phyloP scores from a whole-genome alignment of 1,284 basidiomycete species.

The Puccinia horiana region DNA sequence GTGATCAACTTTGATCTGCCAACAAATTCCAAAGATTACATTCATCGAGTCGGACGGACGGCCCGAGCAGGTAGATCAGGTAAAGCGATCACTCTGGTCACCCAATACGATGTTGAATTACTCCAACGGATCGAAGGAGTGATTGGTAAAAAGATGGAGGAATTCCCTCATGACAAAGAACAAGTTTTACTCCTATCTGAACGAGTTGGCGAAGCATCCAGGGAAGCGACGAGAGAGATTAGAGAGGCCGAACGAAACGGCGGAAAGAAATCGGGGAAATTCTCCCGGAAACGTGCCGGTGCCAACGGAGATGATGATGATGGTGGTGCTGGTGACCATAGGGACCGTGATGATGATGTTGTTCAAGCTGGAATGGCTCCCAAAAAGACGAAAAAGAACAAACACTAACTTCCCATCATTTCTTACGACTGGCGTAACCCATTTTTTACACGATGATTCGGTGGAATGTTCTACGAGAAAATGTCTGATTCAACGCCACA shows the following conservation, averaged over 20 bases:
- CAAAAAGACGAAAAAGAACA: slow-evolving; percentile 46
- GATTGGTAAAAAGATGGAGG: slow-evolving; percentile 86
- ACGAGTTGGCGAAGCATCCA: slow-evolving; percentile 82
- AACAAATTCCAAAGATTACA: slow-evolving; percentile 98
- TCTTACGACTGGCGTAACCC: background rate
- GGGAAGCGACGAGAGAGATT: slow-evolving; percentile 80
- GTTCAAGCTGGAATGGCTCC: slow-evolving; percentile 41
- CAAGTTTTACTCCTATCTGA: slow-evolving; percentile 85
- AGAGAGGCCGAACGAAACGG: slow-evolving; percentile 60
- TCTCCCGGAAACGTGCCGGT: slow-evolving; percentile 63
- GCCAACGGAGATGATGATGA: slow-evolving; percentile 59
- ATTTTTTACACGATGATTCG: background rate
- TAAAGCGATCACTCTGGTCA: slow-evolving; percentile 92
- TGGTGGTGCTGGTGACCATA: slow-evolving; percentile 64
- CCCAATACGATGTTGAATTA: slow-evolving; percentile 97
- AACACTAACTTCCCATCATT: background rate
- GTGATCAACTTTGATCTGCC: slow-evolving; percentile 99
- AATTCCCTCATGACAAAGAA: slow-evolving; percentile 87
- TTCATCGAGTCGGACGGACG: slow-evolving; percentile 95
- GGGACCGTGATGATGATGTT: slow-evolving; percentile 79
- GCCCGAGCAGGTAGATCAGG: slow-evolving; percentile 93
- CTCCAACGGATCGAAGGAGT: slow-evolving; percentile 69
- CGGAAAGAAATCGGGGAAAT: slow-evolving; percentile 54
- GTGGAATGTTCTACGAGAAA: too few relatives aligned
- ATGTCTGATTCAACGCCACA: too few relatives aligned